These are phyloP conservation scores for Suillus ampliporus DNA, from an alignment of 768 basidiomycete genomes.

Conservation along the genomic window DNA sequence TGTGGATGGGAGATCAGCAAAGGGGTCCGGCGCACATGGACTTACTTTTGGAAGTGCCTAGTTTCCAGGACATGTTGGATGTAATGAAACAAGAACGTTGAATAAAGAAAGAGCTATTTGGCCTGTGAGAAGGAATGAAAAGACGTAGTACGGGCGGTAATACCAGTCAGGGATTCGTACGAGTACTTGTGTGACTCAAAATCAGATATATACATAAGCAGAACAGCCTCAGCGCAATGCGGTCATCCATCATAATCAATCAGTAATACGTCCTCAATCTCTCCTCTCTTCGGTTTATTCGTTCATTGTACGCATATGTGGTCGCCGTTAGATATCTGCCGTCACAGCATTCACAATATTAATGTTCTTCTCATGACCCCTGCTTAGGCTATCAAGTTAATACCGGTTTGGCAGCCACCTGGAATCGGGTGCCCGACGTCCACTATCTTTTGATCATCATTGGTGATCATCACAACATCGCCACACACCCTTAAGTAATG, in stretches of 20 bases:
- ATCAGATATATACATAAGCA: conserved; percentile 14
- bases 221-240: background rate
- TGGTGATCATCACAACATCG: too few species aligned
- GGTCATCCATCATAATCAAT: background rate
- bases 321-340: background rate
- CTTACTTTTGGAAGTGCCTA: conserved; percentile 45
- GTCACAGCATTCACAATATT: conserved; percentile 7
- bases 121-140: conserved; percentile 8
- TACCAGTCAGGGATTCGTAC: conserved; percentile 5
- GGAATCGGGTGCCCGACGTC: background rate
- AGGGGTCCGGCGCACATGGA: conserved; percentile 11
- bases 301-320: background rate
- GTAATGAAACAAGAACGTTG: conserved; percentile 1
- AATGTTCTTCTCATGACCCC: conserved; percentile 1
- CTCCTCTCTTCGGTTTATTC: background rate
- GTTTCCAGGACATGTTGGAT: conserved; percentile 62
- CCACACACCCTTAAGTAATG: background rate
- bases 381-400: background rate
- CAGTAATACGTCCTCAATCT: background rate
- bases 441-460: background rate
- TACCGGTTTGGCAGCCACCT: background rate
- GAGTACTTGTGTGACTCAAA: background rate
- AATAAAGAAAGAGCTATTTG: background rate
- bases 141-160: conserved; percentile 4
- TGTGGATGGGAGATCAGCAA: conserved; percentile 11